A percentile compares a stretch with the other conserved stretches of the same genome.
These are phyloP conservation scores for Heterobasidion parviporum DNA, from an alignment of 1,284 basidiomycete species.

Conservation along the genomic window DNA sequence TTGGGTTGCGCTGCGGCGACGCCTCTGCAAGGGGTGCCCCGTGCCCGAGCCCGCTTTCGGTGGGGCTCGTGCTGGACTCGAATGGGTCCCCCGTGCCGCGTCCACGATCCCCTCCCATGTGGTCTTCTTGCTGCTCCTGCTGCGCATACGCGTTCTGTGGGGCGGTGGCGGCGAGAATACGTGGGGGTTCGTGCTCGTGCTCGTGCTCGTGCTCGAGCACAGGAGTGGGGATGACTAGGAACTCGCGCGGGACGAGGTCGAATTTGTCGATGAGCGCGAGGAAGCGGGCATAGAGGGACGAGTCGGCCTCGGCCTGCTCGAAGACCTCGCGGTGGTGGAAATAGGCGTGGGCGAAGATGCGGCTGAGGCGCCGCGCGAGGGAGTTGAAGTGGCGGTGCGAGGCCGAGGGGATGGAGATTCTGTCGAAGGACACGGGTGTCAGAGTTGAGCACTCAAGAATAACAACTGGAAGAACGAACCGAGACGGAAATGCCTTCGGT, in stretches of 20 bases:
- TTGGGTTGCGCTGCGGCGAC: conserved; percentile 26
- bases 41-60: conserved; percentile 8
- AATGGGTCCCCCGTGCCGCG: conserved; percentile 7
- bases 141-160: conserved; percentile 11
- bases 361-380: conserved; percentile 80
- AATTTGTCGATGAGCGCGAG: conserved; percentile 76
- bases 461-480: conserved; percentile 32
- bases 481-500: conserved; percentile 84
- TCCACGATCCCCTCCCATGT: conserved; percentile 8
- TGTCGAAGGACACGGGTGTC: conserved; percentile 16
- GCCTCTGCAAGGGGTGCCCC: conserved; percentile 12
- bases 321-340: conserved; percentile 91
- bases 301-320: conserved; percentile 85
- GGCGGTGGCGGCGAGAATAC: conserved; percentile 37
- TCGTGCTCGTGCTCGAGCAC: conserved; percentile 14
- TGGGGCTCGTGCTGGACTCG: background rate
- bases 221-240: conserved; percentile 68
- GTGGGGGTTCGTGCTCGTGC: conserved; percentile 35
- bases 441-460: too few relatives aligned
- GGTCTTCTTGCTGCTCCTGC: conserved; percentile 11
- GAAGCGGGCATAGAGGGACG: conserved; percentile 87
- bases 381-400: conserved; percentile 86
- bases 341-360: conserved; percentile 95
- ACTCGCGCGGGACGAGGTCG: conserved; percentile 74
- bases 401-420: conserved; percentile 71